phyloP scores from a whole-genome alignment of 78 protist genomes.

The Goniomonas avonlea region DNA sequence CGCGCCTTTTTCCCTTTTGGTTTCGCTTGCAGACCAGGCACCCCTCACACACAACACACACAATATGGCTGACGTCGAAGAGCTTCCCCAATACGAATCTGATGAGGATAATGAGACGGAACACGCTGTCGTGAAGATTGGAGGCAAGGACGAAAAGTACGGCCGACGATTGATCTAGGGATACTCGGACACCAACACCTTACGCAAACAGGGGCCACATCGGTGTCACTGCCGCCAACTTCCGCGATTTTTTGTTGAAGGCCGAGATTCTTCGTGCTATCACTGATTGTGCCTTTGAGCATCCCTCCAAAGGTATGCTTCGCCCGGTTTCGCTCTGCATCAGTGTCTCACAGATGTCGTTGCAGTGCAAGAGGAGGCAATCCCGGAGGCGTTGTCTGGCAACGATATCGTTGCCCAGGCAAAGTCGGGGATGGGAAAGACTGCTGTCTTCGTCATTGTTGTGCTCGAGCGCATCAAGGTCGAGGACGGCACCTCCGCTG shows the following conservation, averaged over 20 bases:
- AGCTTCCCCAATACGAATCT: slow-evolving; percentile 28
- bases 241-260: slow-evolving; percentile 91
- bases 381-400: slow-evolving; percentile 95
- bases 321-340: neutral
- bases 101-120: neutral
- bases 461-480: slow-evolving; percentile 59
- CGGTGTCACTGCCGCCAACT: slow-evolving; percentile 30
- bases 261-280: slow-evolving; percentile 90
- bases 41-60: neutral
- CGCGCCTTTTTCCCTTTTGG: neutral
- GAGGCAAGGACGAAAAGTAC: neutral
- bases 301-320: slow-evolving; percentile 84
- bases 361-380: slow-evolving; percentile 89
- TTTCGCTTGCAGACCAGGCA: neutral
- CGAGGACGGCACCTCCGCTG: slow-evolving; percentile 43
- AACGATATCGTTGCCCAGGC: slow-evolving; percentile 92
- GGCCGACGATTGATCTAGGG: too few relatives aligned
- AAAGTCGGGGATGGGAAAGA: slow-evolving; percentile 98
- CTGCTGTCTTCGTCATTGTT: slow-evolving; percentile 97
- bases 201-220: slow-evolving; percentile 1
- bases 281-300: slow-evolving; percentile 94
- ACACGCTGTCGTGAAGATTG: neutral
- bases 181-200: too few relatives aligned
- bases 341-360: too few relatives aligned
- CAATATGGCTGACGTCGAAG: slow-evolving; percentile 22